Percentiles rank a stretch among this genome's conserved stretches.
Evolutionary conservation across 202 grass and related monocot genomes (phyloP).

Genomic region (Zoysia matrella): DNA sequence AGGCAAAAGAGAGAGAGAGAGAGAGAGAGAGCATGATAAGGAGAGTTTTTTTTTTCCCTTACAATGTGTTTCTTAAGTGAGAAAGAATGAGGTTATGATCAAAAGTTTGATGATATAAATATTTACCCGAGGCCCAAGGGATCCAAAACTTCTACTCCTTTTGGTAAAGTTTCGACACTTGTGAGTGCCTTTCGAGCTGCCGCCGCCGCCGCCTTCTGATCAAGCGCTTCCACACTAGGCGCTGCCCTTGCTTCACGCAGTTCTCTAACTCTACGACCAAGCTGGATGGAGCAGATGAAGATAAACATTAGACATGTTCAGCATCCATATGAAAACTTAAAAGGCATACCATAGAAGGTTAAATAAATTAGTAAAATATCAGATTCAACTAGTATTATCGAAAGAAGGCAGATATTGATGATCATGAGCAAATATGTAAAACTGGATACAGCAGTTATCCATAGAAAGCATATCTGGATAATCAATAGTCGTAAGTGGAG

Average conservation of each 20-base stretch:
- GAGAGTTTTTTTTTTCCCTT: background rate
- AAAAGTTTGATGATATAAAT: conserved; percentile 36
- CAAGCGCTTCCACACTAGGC: conserved; percentile 67
- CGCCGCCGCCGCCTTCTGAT: conserved; percentile 65
- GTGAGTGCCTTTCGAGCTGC: conserved; percentile 75
- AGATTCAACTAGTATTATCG: background rate
- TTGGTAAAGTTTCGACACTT: conserved; percentile 85
- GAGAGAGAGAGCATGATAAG: background rate
- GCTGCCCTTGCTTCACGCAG: conserved; percentile 92
- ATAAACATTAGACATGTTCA: conserved; percentile 30
- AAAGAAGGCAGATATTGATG: conserved; percentile 15
- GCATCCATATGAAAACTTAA: conserved; percentile 33
- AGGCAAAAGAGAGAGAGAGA: background rate
- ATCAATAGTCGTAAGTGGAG: background rate
- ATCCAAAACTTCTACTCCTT: conserved; percentile 96
- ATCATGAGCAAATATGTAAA: conserved; percentile 1
- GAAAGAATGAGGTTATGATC: background rate
- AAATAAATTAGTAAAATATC: conserved; percentile 6
- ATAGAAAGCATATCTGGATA: background rate
- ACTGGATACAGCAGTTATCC: no score
- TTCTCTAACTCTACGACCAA: conserved; percentile 87
- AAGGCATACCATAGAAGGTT: conserved; percentile 9
- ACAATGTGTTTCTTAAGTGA: conserved; percentile 24
- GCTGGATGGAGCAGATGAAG: conserved; percentile 57
- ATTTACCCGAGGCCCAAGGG: conserved; percentile 94